These are phyloP conservation scores for Ramaria rubella DNA, from an alignment of 768 basidiomycete genomes.

Conservation along the genomic window DNA sequence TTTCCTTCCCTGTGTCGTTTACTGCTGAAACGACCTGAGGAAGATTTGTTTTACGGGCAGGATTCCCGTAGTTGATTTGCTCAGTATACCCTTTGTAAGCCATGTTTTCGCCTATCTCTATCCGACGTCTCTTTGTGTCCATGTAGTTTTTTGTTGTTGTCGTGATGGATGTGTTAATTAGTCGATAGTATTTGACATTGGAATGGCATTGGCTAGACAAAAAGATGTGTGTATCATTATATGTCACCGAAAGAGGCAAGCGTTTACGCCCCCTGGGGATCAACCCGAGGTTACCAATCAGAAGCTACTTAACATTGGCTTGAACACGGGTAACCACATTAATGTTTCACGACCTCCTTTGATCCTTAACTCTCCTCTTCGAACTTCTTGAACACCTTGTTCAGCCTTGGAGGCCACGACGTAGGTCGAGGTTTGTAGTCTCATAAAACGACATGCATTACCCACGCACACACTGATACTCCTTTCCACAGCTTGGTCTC, in stretches of 20 bases:
- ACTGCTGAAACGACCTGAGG: not conserved
- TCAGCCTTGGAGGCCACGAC: conserved; percentile 6
- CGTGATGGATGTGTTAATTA: not conserved
- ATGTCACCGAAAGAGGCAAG: not conserved
- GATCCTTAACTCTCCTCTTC: not conserved
- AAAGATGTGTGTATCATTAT: not conserved
- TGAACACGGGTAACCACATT: no score
- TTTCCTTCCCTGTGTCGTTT: not conserved
- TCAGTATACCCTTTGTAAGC: not conserved
- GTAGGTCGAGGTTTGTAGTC: conserved; percentile 5
- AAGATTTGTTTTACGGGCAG: not conserved
- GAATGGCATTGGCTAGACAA: not conserved
- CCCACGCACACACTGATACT: not conserved
- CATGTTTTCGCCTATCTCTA: not conserved
- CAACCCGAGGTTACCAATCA: no score
- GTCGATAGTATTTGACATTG: not conserved
- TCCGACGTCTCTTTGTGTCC: not conserved
- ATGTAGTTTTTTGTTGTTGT: not conserved
- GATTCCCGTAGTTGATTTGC: not conserved
- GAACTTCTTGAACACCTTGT: not conserved
- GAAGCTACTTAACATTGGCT: no score
- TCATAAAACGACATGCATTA: not conserved
- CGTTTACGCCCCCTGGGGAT: not conserved
- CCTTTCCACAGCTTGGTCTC: not conserved
- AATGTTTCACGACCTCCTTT: not conserved